Evolutionary conservation across 2,329 filamentous ascomycete species (phyloP), one percentile per base, ranked within the genome.

Genomic region (Claviceps sp.): DNA sequence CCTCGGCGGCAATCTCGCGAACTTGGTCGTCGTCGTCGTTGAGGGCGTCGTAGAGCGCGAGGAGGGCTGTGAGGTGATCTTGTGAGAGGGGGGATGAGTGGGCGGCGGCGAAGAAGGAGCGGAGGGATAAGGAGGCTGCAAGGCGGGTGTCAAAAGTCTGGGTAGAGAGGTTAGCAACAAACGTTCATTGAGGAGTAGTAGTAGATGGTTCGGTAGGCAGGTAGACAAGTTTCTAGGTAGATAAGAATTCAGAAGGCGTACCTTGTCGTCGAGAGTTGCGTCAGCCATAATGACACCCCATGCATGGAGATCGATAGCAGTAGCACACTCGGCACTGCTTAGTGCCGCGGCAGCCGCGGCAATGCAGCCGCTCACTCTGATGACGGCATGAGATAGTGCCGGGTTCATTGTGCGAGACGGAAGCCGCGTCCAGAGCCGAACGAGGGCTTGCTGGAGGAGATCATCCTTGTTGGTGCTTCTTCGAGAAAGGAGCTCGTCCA

Each of bases 21-120:
- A 96, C 78, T 53, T 96, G 89, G 55, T 95, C 88, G 62, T 97
- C 91, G 62, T 97, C 91, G 62, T 97, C 93, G 62, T 87, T 86
- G 4, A 95, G 74, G 46, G 82, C 73, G 62, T 88, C 83, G 65
- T 93, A 90, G 1, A 91, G 70, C 3, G 83, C 72, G 5, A 88
- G 64, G 50, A 85, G 76, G 34, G 79, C 70, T 1, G 78, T 70
- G 1, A 88, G 65, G 37, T 79, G 68, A 14, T 65, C 62, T 45
- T 56, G 55, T 54, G 61, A 54, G 55, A 51, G 55, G 55, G 58
- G 41, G 1, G 58, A 38, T 13, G 52, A 54, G 3, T 61, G 41
- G 51, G 54, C 50, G 40, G 54, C 62, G 40, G 54, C 62, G 59
- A 71, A 76, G 63, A 80, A 77, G 14, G 74, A 76, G 40, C 61